These are phyloP conservation scores for Graphiopsis chlorocephala DNA, from an alignment of 2,329 filamentous ascomycete species.

Conservation along the genomic window DNA sequence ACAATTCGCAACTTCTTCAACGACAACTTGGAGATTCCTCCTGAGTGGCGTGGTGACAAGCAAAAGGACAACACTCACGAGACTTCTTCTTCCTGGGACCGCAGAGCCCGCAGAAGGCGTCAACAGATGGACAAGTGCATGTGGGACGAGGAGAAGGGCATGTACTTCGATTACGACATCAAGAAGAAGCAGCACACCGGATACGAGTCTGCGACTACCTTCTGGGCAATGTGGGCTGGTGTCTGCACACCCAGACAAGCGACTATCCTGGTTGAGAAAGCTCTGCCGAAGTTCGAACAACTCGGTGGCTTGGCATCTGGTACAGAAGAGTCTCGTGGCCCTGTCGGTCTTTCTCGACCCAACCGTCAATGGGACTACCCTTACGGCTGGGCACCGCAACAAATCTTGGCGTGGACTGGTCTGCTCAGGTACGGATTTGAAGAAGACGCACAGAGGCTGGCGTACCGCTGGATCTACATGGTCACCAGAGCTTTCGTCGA, in stretches of 20 bases:
- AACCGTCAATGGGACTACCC: slow-evolving; percentile 99
- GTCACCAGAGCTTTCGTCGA: slow-evolving; percentile 98
- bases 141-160: slow-evolving; percentile 87
- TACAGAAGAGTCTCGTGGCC: slow-evolving; percentile 82
- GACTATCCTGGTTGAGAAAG: slow-evolving; percentile 73
- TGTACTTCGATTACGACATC: slow-evolving; percentile 98
- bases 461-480: slow-evolving; percentile 98
- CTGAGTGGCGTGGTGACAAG: slow-evolving; percentile 71
- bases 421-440: slow-evolving; percentile 87
- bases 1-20: slow-evolving; percentile 81
- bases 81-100: slow-evolving; percentile 85
- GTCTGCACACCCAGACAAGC: slow-evolving; percentile 83
- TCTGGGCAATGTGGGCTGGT: slow-evolving; percentile 97
- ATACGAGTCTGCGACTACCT: slow-evolving; percentile 90
- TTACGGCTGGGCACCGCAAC: slow-evolving; percentile 97
- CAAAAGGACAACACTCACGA: slow-evolving; percentile 68
- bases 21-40: slow-evolving; percentile 77
- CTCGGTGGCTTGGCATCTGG: slow-evolving; percentile 85
- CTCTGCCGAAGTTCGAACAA: slow-evolving; percentile 82
- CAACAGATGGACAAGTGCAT: slow-evolving; percentile 85
- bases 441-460: slow-evolving; percentile 81
- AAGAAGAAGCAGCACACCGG: slow-evolving; percentile 72
- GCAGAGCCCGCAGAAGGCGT: slow-evolving; percentile 80
- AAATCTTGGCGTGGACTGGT: slow-evolving; percentile 96
- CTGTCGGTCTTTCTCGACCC: slow-evolving; percentile 74